Base-by-base conservation (phyloP, 2,329 filamentous ascomycete species). In the Aspergillus brunneoviolaceus region DNA sequence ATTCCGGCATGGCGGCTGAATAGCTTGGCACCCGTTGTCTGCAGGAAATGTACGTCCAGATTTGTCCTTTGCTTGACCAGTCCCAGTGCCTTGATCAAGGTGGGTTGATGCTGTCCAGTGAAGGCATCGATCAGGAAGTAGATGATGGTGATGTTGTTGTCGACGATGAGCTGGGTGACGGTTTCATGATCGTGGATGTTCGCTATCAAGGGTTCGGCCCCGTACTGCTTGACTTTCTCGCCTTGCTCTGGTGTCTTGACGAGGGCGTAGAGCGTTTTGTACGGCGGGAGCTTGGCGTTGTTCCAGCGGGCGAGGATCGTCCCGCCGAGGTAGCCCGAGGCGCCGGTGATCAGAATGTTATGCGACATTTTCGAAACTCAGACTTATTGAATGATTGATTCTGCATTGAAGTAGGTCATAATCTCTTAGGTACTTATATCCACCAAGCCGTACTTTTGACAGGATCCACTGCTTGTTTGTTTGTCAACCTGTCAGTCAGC, bases 311-410 rank as follows among this genome's bases (percentile, higher is more conserved):
- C 76, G 6, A 85, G 77, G 2, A 85, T 70, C 0, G 76, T 78
- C 4, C 82, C 83, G 21, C 83, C 83, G 0, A 85, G 78, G 59
- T 85, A 85, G 25, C 83, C 83, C 0, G 82, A 83, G 29, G 66
- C 81, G 9, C 82, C 82, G 0, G 82, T 84, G 50, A 84, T 73
- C 31, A 60, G 59, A 50, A 60, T 60, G 23, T 60, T 60, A 35
- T 60, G 58, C 14, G 39, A 45, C 39, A 45, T 45, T 3, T 16
- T 45, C 16, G 14, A 9, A 19, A 19, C 2, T 6, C 14, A 6
- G 14, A 5, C 5, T 42, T 12, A n/a, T 42, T 19, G 39, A 35
- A 12, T 14, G 33, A 11, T 16, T 35, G 11, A 35, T 16, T 35
- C 12, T 16, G 33, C 33, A 16, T 16, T 3, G 14, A 29, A 29